Evolutionary conservation across 1,284 basidiomycete genomes (phyloP).

Genomic region (Ceratobasidium sp.): DNA sequence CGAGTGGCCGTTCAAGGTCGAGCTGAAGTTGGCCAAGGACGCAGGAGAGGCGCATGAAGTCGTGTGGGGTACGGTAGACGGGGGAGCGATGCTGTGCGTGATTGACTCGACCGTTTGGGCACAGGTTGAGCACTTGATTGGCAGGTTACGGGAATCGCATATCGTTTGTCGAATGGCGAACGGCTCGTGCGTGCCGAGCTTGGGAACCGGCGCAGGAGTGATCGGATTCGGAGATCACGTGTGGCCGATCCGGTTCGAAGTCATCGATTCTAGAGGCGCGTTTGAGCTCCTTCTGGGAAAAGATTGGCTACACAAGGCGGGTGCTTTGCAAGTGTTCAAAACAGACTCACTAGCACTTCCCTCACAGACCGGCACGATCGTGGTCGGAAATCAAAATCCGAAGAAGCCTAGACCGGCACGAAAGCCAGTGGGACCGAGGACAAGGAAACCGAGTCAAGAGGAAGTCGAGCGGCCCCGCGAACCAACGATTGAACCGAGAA

Average conservation of each 20-base stretch:
- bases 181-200: neutral
- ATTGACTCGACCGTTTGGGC: conserved; percentile 1
- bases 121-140: conserved; percentile 2
- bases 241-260: conserved; percentile 15
- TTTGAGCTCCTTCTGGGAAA: conserved; percentile 18
- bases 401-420: neutral
- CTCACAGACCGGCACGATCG: neutral
- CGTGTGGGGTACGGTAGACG: neutral
- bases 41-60: neutral
- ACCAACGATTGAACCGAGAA: neutral
- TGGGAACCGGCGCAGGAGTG: conserved; percentile 1
- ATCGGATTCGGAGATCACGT: too few species aligned
- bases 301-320: conserved; percentile 1
- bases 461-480: neutral
- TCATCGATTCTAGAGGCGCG: conserved; percentile 2
- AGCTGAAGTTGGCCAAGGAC: neutral
- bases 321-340: neutral
- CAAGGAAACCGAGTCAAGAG: neutral
- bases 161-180: conserved; percentile 22
- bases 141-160: neutral
- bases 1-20: neutral
- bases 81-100: conserved; percentile 12
- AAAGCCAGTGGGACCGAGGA: neutral
- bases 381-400: conserved; percentile 3
- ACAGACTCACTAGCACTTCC: neutral